Base-by-base conservation (phyloP, 305 asterid genomes). In the Ilex paraguariensis region DNA sequence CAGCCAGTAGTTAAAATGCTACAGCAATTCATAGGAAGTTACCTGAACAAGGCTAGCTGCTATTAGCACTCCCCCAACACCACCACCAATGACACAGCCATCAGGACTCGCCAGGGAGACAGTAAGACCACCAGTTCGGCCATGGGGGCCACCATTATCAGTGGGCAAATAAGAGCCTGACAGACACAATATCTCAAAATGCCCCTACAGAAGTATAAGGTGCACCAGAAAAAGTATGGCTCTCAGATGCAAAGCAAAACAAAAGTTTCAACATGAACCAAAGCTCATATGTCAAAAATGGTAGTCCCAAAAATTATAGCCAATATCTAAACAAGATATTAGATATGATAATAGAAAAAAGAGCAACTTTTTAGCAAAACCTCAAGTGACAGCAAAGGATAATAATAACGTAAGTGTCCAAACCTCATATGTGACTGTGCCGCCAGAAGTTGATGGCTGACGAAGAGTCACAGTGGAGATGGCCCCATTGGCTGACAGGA, bases 31-130 rank as follows among this genome's bases (percentile, higher is more conserved):
- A 62, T 21, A 6, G 39, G 15, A 14, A 12, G 56, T 63, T 61
- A 89, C 97, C 97, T 89, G 97, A 73, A 87, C 87, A 17, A 84
- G 84, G 77, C 82, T 89, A 60, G 91, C 93, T 60, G 96, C 96
- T 63, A 87, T 76, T 74, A 89, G 95, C 62, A 78, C 82, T 58
- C 93, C 97, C 54, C 91, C 95, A 50, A 89, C 86, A 0, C 84
- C 82, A 56, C 97, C 97, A 52, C 97, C 97, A 31, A 87, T 79
- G 72, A 89, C 89, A 60, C 84, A 87, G 39, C 95, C 95, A 74
- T 89, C 94, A 39, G 95, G 89, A 56, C 95, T 91, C 55, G 95
- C 82, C 68, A 89, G 83, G 36, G 89, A 78, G 45, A 87, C 83
- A 59, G 79, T 84, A 56, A 87, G 75, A 45, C 89, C 86, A 33